Conservation (phyloP, 805 yeast genomes). For the Barnettozyma siamensis region DNA sequence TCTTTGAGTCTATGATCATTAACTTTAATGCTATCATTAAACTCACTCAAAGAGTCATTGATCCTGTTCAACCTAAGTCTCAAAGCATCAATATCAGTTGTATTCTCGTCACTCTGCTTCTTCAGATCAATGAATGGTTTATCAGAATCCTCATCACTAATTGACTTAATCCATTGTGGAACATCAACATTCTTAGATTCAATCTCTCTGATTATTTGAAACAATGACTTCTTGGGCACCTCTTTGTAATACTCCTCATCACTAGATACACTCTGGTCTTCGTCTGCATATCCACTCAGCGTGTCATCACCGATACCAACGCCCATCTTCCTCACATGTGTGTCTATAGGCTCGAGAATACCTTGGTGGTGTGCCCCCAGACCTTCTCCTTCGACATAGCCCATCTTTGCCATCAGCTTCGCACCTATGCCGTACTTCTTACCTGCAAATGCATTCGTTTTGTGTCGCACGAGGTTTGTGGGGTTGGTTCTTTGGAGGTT, state of each 20-base stretch:
- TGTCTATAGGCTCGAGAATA: constrained; percentile 73
- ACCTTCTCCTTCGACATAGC: constrained; percentile 78
- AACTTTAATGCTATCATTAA: constrained; percentile 11
- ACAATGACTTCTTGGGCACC: constrained; percentile 23
- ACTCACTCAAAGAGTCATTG: constrained; percentile 13
- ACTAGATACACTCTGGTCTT: constrained; percentile 15
- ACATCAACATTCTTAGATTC: constrained; percentile 16
- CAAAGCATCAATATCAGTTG: constrained; percentile 9
- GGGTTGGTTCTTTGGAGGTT: neutral
- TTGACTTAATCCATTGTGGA: constrained; percentile 17
- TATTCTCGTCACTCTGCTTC: constrained; percentile 29
- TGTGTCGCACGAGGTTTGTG: neutral
- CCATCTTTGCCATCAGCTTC: constrained; percentile 71
- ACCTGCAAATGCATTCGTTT: constrained; percentile 15
- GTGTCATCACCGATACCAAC: constrained; percentile 67
- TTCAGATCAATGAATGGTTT: constrained; percentile 33
- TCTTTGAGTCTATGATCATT: constrained; percentile 10
- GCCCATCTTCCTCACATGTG: constrained; percentile 49
- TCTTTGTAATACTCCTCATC: constrained; percentile 23
- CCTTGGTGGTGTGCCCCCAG: constrained; percentile 74
- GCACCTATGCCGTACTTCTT: constrained; percentile 81
- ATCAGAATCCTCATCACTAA: constrained; percentile 19
- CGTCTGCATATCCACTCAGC: constrained; percentile 10
- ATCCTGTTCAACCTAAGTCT: constrained; percentile 12
- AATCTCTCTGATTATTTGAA: constrained; percentile 20